Conservation (phyloP, 345 rosid genomes). For the Lepidium aucheri region DNA sequence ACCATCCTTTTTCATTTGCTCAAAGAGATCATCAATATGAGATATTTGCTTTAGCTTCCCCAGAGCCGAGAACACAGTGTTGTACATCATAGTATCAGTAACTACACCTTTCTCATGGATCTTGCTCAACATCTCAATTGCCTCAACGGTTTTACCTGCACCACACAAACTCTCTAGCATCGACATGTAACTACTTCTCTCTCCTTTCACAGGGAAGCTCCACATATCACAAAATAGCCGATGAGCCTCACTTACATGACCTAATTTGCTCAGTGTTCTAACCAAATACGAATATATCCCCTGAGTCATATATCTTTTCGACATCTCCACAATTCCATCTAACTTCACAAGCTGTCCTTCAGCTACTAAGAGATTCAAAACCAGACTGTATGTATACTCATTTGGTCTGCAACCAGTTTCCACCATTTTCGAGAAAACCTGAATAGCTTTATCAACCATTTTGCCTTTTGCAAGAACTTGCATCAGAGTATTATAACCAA, state of each 20-base stretch:
- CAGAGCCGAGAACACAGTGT: slow-evolving; percentile 55
- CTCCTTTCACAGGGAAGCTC: slow-evolving; percentile 72
- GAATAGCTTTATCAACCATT: slow-evolving; percentile 65
- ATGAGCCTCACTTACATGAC: slow-evolving; percentile 82
- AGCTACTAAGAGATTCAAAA: slow-evolving; percentile 50
- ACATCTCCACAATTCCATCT: slow-evolving; percentile 54
- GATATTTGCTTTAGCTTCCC: slow-evolving; percentile 67
- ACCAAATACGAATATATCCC: slow-evolving; percentile 73
- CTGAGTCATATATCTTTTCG: slow-evolving; percentile 62
- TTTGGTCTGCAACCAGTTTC: slow-evolving; percentile 50
- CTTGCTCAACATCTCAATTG: slow-evolving; percentile 59
- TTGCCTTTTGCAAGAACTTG: slow-evolving; percentile 57
- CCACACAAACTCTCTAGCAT: slow-evolving; percentile 72
- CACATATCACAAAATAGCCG: slow-evolving; percentile 85
- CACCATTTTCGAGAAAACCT: slow-evolving; percentile 70
- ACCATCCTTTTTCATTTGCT: slow-evolving; percentile 66
- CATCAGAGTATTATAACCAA: slow-evolving; percentile 74
- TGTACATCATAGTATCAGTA: slow-evolving; percentile 67
- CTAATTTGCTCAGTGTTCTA: slow-evolving; percentile 58
- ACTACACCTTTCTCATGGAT: slow-evolving; percentile 64
- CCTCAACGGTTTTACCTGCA: slow-evolving; percentile 71
- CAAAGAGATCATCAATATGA: slow-evolving; percentile 65
- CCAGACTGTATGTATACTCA: slow-evolving; percentile 57
- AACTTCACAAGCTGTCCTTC: slow-evolving; percentile 61
- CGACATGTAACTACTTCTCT: slow-evolving; percentile 55